These are phyloP conservation scores for Epichloe festucae DNA, from an alignment of 2,329 filamentous ascomycete species.

Conservation along the genomic window DNA sequence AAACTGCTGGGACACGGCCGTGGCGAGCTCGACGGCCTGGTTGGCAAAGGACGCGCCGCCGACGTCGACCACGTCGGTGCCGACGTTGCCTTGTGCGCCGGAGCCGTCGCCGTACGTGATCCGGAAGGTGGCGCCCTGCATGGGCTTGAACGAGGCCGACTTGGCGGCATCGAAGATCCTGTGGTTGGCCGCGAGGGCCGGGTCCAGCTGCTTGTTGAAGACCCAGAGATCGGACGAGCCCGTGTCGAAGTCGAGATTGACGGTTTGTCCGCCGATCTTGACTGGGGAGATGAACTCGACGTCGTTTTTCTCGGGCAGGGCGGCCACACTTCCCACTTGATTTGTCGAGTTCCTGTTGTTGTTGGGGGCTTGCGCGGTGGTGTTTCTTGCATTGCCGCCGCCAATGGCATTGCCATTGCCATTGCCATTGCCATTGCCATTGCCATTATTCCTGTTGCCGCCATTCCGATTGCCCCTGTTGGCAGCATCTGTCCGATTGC, in stretches of 20 bases:
- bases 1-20: constrained; percentile 26
- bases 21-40: constrained; percentile 31
- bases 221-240: constrained; percentile 17
- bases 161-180: constrained; percentile 23
- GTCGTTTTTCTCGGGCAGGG: constrained; percentile 4
- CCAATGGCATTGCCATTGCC: background rate
- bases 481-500: background rate
- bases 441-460: background rate
- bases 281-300: constrained; percentile 9
- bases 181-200: constrained; percentile 24
- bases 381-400: background rate
- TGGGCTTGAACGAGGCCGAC: constrained; percentile 24
- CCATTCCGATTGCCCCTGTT: too few species aligned
- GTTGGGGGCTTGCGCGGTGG: too few species aligned
- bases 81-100: constrained; percentile 29
- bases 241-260: constrained; percentile 13
- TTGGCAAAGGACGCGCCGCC: constrained; percentile 26
- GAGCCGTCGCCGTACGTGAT: constrained; percentile 33
- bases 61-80: constrained; percentile 28
- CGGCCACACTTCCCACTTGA: background rate
- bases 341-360: background rate
- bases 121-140: constrained; percentile 26
- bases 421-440: background rate
- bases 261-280: constrained; percentile 10
- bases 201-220: constrained; percentile 30